These are phyloP conservation scores for Nemania sp. DNA, from an alignment of 2,329 filamentous ascomycete genomes.

Conservation along the genomic window DNA sequence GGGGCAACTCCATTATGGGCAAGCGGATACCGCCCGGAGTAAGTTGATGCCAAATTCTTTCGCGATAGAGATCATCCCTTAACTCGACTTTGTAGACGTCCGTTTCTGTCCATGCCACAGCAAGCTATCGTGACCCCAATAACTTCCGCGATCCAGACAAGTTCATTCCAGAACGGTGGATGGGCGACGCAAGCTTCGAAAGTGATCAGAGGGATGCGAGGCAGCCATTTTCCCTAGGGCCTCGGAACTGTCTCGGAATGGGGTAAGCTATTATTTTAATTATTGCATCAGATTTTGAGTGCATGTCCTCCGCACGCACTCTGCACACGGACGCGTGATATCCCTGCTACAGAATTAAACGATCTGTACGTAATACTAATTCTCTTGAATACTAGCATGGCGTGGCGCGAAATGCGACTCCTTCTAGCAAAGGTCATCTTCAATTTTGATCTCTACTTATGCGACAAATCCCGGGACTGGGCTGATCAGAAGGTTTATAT, in stretches of 20 bases:
- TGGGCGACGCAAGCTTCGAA: conserved; percentile 39
- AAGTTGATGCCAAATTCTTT: too few species aligned
- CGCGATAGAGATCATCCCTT: neutral
- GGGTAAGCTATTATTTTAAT: conserved; percentile 31
- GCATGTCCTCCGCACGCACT: too few species aligned
- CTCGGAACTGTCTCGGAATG: conserved; percentile 42
- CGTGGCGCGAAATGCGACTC: conserved; percentile 46
- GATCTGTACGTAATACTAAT: too few species aligned
- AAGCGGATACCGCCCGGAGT: neutral
- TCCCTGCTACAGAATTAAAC: too few species aligned
- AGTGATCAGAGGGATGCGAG: conserved; percentile 43
- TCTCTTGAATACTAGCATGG: conserved; percentile 7
- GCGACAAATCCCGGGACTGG: neutral
- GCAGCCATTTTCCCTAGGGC: conserved; percentile 43
- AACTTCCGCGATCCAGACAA: conserved; percentile 45
- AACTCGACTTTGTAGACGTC: conserved; percentile 27
- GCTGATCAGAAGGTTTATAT: neutral
- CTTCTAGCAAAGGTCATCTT: conserved; percentile 45
- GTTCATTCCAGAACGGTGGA: conserved; percentile 46
- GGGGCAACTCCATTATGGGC: conserved; percentile 10
- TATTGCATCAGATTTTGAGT: too few species aligned
- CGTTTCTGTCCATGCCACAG: conserved; percentile 44
- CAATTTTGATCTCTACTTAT: conserved; percentile 41
- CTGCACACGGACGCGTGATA: too few species aligned
- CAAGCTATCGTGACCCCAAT: conserved; percentile 42